These are phyloP conservation scores for Handroanthus guayacan DNA, from an alignment of 257 asterid genomes.

Conservation along the genomic window DNA sequence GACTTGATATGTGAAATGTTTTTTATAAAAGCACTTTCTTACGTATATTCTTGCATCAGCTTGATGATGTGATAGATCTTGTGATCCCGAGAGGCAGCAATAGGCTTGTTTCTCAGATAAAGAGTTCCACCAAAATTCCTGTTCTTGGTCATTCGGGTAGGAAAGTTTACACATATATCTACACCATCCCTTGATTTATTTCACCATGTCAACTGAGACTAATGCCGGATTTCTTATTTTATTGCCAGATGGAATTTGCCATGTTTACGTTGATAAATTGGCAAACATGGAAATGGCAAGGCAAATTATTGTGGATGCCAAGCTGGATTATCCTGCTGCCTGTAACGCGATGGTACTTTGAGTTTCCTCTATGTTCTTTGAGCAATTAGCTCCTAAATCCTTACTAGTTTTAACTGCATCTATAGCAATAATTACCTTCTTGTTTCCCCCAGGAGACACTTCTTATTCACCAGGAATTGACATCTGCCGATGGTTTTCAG, in stretches of 20 bases:
- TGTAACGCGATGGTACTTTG: conserved; percentile 82
- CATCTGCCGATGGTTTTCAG: conserved; percentile 53
- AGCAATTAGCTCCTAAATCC: neutral
- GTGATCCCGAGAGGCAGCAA: conserved; percentile 96
- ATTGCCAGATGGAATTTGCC: conserved; percentile 81
- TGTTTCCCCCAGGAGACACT: conserved; percentile 67
- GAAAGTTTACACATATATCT: neutral
- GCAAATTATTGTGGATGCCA: conserved; percentile 66
- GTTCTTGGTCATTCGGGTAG: conserved; percentile 94
- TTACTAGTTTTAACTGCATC: neutral
- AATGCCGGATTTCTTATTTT: conserved; percentile 19
- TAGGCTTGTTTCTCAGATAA: conserved; percentile 87
- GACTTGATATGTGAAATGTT: neutral
- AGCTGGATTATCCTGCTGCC: conserved; percentile 89
- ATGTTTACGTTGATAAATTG: conserved; percentile 73
- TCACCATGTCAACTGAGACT: neutral
- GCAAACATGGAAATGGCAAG: conserved; percentile 80
- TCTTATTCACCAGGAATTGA: conserved; percentile 72
- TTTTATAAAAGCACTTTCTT: neutral
- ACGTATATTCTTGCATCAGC: conserved; percentile 48
- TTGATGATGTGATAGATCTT: conserved; percentile 86
- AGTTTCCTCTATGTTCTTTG: conserved; percentile 15
- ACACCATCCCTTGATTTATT: neutral
- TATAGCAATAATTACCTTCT: neutral
- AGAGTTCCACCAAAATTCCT: conserved; percentile 79